Base-by-base conservation (phyloP, 176 grass and related monocot genomes). In the Olyra latifolia region DNA sequence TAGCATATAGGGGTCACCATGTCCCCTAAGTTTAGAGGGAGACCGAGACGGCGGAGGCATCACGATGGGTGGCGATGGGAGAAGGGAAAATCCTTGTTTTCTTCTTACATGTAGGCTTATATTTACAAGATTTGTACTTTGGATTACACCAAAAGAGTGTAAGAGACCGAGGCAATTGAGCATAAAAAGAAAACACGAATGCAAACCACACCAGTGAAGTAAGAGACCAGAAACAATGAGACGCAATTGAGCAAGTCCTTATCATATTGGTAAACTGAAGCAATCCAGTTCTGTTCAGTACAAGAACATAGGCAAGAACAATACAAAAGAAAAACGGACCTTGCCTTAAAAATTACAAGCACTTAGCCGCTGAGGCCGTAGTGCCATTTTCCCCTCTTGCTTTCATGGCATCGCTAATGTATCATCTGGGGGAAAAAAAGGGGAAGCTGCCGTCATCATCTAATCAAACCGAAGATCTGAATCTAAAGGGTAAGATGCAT, bases 311-410 rank as follows among this genome's bases (percentile, higher is more conserved):
- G 43, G 19, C 53, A 80, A 84, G 62, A 84, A 80, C 76, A 80
- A 16, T 16, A 54, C 17, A 52, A 82, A 72, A 76, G 66, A 64
- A 56, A 43, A n/a, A 69, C 29, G 57, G 45, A 67, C 40, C 4
- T 16, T 65, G 52, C 7, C 54, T 50, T 50, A 78, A 62, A 74
- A 82, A 50, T 74, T 61, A 88, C 80, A 74, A 82, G 87, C 81
- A 84, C 87, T 17, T 69, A 2, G 11, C 8, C 6, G 32, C 67
- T 67, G 49, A 60, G 20, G 52, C 54, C 24, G 28, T 32, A 10
- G 53, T 46, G 81, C 69, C 53, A 19, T 52, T 74, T 39, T 59
- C 44, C 44, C 63, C 27, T 42, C 62, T 45, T 73, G 50, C 61
- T 39, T 42, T 59, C 41, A 46, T 68, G 67, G 49, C 13, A 43